Conservation (phyloP, 2,329 filamentous ascomycete species). For the Colletotrichum sidae region DNA sequence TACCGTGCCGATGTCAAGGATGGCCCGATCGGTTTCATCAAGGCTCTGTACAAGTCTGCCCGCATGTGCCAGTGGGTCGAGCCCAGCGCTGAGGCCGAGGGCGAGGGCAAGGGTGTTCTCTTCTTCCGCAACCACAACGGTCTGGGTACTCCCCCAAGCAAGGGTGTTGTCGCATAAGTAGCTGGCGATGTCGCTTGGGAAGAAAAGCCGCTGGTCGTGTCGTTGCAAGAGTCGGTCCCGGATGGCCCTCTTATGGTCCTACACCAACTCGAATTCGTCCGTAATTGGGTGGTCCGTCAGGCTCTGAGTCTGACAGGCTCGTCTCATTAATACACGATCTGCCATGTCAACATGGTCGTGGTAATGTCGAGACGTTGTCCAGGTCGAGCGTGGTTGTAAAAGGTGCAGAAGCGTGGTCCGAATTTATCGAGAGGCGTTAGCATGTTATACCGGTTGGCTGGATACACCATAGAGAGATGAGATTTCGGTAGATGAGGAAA, state of each 20-base stretch:
- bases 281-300: too few relatives aligned
- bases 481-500: constrained; percentile 18
- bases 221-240: constrained; percentile 16
- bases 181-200: not conserved
- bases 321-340: constrained; percentile 23
- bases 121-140: constrained; percentile 98
- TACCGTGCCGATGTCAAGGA: constrained; percentile 86
- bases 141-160: constrained; percentile 67
- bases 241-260: constrained; percentile 19
- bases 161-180: constrained; percentile 28
- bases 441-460: constrained; percentile 20
- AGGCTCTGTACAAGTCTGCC: constrained; percentile 82
- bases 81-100: constrained; percentile 83
- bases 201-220: constrained; percentile 8
- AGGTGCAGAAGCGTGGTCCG: constrained; percentile 13
- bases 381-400: not conserved
- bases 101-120: constrained; percentile 84
- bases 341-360: not conserved
- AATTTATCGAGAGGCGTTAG: constrained; percentile 28
- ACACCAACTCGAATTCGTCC: not conserved
- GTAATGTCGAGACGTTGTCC: constrained; percentile 13
- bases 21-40: constrained; percentile 85
- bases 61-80: constrained; percentile 98
- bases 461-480: constrained; percentile 28
- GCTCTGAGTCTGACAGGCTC: constrained; percentile 2